Conservation (phyloP, 257 asterid genomes). For the Solanum lycopersicoides region DNA sequence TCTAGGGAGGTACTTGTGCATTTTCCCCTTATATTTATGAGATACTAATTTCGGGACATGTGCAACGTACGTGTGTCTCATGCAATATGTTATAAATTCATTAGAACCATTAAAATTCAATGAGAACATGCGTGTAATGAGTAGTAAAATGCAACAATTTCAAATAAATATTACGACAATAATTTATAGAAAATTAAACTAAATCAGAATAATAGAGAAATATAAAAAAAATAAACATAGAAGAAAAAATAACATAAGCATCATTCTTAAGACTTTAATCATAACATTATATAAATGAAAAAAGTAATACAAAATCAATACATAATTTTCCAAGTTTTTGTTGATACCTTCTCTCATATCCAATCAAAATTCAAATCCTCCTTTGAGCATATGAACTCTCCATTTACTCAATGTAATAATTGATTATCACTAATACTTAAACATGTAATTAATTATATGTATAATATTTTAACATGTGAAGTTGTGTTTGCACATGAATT, state of each 20-base stretch:
- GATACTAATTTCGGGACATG: not conserved
- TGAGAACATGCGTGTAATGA: not conserved
- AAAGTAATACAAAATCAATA: not conserved
- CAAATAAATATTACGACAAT: not conserved
- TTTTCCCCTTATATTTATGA: not conserved
- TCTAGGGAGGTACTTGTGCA: no score
- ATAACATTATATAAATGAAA: no score
- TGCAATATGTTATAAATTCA: no score
- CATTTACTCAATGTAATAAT: not conserved
- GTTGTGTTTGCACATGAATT: no score
- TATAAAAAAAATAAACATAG: no score
- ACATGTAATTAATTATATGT: not conserved
- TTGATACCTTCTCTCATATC: not conserved
- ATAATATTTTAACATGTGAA: no score
- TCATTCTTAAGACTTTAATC: not conserved
- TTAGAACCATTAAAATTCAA: no score
- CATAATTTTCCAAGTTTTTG: not conserved
- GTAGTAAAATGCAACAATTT: no score
- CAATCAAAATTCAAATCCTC: not conserved
- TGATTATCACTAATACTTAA: not conserved
- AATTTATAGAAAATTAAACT: no score
- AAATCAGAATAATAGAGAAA: not conserved
- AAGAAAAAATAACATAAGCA: not conserved
- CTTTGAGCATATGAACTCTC: not conserved
- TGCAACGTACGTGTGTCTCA: not conserved